Conservation (phyloP, 2,329 filamentous ascomycete species). For the Aspergillus sp. region DNA sequence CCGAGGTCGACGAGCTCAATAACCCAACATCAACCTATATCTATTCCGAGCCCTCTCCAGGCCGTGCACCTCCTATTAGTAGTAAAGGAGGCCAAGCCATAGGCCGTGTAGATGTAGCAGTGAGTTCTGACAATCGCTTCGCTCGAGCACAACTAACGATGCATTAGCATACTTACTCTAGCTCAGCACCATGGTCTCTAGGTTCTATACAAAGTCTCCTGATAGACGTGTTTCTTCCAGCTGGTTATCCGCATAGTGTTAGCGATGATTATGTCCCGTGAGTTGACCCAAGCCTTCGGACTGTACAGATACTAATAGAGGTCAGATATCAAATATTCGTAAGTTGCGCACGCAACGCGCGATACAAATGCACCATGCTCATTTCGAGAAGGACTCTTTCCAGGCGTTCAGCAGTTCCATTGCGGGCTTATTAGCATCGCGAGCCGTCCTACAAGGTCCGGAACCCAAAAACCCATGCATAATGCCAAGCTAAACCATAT, state of each 20-base stretch:
- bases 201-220: slow-evolving; percentile 38
- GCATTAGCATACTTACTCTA: slow-evolving; percentile 15
- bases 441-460: slow-evolving; percentile 74
- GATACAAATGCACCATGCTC: not conserved
- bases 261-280: slow-evolving; percentile 78
- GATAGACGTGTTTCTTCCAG: slow-evolving; percentile 77
- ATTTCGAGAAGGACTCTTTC: slow-evolving; percentile 35
- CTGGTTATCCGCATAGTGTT: slow-evolving; percentile 85
- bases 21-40: slow-evolving; percentile 52
- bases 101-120: slow-evolving; percentile 48
- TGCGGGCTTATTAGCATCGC: slow-evolving; percentile 66
- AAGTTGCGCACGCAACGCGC: slow-evolving; percentile 25
- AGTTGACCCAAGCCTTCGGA: slow-evolving; percentile 6
- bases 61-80: not conserved
- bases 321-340: slow-evolving; percentile 68
- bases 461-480: not conserved
- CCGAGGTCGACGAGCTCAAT: slow-evolving; percentile 51
- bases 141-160: not conserved
- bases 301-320: slow-evolving; percentile 13
- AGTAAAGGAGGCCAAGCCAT: slow-evolving; percentile 15
- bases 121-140: slow-evolving; percentile 20
- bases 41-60: slow-evolving; percentile 33
- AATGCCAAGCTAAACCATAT: not conserved
- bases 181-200: slow-evolving; percentile 24
- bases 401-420: slow-evolving; percentile 46